Base-by-base conservation (phyloP, 192 early-diverging fungal genomes). In the Gamsiella multidivaricata region DNA sequence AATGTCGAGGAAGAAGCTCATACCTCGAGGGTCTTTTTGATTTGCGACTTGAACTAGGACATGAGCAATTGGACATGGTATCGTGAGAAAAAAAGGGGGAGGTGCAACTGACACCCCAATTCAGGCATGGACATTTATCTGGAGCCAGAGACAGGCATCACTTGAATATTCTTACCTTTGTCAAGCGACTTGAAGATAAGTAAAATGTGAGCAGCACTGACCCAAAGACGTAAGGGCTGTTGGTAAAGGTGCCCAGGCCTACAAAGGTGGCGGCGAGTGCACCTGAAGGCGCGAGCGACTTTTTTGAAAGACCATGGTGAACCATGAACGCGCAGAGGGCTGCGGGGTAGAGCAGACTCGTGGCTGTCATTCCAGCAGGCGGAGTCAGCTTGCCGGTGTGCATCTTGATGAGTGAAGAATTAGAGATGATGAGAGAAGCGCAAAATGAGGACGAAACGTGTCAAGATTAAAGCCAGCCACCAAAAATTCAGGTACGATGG, bases 131-230 rank as follows among this genome's bases (percentile, higher is more conserved):
- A 58, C 36, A 31, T 4, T 18, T 34, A 47, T 34, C 25, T 50
- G 37, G 12, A 39, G 12, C 15, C 12, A 7, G 17, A 36, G 28
- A 45, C 49, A 31, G 4, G 11, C 26, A 32, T 28, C 17, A 20
- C 2, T 41, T 25, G 56, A 25, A 15, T 8, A 26, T 41, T 39
- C 17, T 23, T 82, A 85, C 87, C 81, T 89, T 89, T 25, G 87
- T 89, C 50, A 89, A 52, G 51, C 58, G 63, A 36, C 86, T 86
- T 47, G 90, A 85, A 1, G 91, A 84, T 3, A 94, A 70, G 65
- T 90, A 97, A 64, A 97, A 97, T 1, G 80, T 80, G 25, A 97
- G 57, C 20, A 95, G 83, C 10, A 91, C 85, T 6, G 85, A 74
- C 8, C 90, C 83, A 69, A 94, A 93, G 33, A 92, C 68, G 22